A percentile compares a stretch with the other conserved stretches of the same genome.
These are phyloP conservation scores for Pichia cactophila DNA, from an alignment of 1,139 yeast genomes.

Conservation along the genomic window DNA sequence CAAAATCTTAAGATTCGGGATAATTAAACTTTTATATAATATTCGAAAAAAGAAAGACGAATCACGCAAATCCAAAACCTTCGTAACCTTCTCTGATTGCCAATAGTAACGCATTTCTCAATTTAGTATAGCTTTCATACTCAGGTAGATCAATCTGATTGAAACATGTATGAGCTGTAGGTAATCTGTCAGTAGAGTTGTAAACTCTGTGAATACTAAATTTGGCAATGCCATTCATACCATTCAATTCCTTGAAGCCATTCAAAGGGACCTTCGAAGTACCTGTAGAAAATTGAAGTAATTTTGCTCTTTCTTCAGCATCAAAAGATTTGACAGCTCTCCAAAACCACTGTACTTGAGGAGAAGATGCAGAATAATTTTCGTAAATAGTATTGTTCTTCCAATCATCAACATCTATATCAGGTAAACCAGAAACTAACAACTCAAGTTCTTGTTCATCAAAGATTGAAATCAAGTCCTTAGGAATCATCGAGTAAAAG, in stretches of 20 bases:
- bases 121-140: conserved; percentile 78
- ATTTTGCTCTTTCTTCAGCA: conserved; percentile 86
- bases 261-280: conserved; percentile 93
- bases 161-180: conserved; percentile 94
- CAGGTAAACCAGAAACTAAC: conserved; percentile 90
- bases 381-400: conserved; percentile 74
- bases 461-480: conserved; percentile 76
- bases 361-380: conserved; percentile 77
- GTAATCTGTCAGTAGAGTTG: conserved; percentile 78
- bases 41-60: not conserved
- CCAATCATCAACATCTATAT: conserved; percentile 95
- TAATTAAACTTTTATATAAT: not conserved
- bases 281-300: conserved; percentile 94
- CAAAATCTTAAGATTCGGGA: not conserved
- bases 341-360: conserved; percentile 97
- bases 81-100: conserved; percentile 95
- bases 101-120: conserved; percentile 70
- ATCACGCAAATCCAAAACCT: conserved; percentile 83
- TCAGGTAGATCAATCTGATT: conserved; percentile 93
- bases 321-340: conserved; percentile 94
- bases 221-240: conserved; percentile 80
- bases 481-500: conserved; percentile 88
- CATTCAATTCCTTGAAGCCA: conserved; percentile 86
- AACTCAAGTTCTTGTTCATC: conserved; percentile 95
- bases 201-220: conserved; percentile 89